These are phyloP conservation scores for Oryza glaberrima DNA, from an alignment of 176 grass and related monocot genomes.

Conservation along the genomic window DNA sequence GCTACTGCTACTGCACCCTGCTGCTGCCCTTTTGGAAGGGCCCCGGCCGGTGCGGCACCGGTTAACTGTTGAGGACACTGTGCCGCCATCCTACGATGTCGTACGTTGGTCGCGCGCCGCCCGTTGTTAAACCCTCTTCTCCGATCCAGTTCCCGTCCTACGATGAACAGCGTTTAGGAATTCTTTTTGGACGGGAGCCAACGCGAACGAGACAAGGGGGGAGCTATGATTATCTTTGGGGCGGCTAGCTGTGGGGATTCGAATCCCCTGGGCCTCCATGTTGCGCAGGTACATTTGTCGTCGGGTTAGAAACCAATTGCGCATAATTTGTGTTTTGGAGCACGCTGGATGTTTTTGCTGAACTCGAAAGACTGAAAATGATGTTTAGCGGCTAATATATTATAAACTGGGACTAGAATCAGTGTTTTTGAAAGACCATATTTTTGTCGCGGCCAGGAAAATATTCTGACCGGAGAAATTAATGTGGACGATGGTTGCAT, in stretches of 20 bases:
- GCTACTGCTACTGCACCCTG: no score
- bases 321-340: not conserved
- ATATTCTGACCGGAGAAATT: no score
- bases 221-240: not conserved
- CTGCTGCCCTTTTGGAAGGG: not conserved
- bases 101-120: not conserved
- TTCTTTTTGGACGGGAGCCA: not conserved
- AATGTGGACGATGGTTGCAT: no score
- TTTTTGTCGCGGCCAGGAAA: no score
- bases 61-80: not conserved
- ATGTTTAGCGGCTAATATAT: not conserved
- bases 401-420: not conserved
- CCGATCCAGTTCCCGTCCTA: not conserved
- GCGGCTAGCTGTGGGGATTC: not conserved
- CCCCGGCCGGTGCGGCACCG: not conserved
- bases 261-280: not conserved
- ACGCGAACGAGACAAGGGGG: not conserved
- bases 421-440: no score
- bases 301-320: not conserved
- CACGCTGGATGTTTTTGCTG: not conserved
- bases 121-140: not conserved
- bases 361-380: not conserved
- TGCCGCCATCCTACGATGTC: slow-evolving; percentile 7
- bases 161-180: slow-evolving; percentile 17
- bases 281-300: not conserved